Percentiles rank a stretch among this genome's conserved stretches.
Conservation (phyloP, 257 asterid genomes). For the Solanum verrucosum region DNA sequence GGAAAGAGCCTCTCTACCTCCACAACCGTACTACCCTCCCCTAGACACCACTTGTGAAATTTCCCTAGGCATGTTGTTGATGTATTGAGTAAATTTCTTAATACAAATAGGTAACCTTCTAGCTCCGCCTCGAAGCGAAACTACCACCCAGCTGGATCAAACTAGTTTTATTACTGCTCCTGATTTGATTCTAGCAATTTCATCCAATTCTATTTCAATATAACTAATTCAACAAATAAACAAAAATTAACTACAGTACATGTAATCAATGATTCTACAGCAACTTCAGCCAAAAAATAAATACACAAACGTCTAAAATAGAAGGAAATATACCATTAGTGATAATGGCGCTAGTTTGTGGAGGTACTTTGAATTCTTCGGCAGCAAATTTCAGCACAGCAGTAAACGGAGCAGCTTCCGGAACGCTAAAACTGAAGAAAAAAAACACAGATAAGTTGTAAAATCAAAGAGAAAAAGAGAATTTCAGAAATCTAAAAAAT, state of each 20-base stretch:
- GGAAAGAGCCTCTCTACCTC: background rate
- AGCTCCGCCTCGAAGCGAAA: background rate
- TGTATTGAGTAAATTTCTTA: background rate
- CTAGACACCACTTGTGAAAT: background rate
- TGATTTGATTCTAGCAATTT: background rate
- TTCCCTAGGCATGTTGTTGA: background rate
- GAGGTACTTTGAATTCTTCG: constrained; percentile 98
- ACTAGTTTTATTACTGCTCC: background rate
- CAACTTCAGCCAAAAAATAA: background rate
- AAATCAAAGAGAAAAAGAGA: background rate
- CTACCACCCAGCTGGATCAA: background rate
- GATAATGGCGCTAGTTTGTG: constrained; percentile 93
- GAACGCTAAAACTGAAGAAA: constrained; percentile 71
- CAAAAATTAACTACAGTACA: background rate
- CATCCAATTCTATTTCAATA: background rate
- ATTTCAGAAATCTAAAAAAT: background rate
- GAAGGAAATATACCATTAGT: constrained; percentile 54
- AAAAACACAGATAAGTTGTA: background rate
- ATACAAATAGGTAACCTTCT: background rate
- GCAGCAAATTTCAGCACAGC: constrained; percentile 96
- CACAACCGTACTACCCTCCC: background rate
- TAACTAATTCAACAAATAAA: background rate
- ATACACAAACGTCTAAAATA: background rate
- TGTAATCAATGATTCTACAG: background rate
- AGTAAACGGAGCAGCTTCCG: constrained; percentile 96